Conservation (phyloP, 176 grass and related monocot genomes). For the Guadua angustifolia region DNA sequence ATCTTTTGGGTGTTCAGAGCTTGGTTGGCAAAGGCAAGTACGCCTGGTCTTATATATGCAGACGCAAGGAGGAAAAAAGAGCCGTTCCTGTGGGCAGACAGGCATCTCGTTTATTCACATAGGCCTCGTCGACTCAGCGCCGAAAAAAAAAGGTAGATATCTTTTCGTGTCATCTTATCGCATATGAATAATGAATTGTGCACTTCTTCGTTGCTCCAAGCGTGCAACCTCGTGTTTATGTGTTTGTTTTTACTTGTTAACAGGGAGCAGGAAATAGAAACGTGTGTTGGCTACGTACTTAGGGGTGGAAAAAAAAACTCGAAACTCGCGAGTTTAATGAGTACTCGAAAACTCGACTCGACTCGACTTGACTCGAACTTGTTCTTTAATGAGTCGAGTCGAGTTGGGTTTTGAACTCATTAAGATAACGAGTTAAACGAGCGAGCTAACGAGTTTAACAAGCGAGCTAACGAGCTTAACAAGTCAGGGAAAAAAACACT, state of each 20-base stretch:
- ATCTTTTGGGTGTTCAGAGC: constrained; percentile 14
- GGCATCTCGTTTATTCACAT: constrained; percentile 5
- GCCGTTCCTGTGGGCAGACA: constrained; percentile 8
- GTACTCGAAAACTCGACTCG: no score
- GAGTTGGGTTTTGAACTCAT: no score
- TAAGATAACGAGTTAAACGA: no score
- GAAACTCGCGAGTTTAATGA: no score
- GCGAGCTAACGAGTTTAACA: no score
- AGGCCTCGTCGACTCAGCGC: background rate
- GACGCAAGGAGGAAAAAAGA: background rate
- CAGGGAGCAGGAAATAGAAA: background rate
- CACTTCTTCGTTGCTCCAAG: background rate
- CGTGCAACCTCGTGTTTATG: background rate
- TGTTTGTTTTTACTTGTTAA: background rate
- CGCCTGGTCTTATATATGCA: constrained; percentile 41
- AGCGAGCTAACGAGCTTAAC: no score
- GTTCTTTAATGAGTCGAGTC: no score
- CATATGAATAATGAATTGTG: background rate
- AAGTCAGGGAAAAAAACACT: no score
- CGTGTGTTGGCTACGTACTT: no score
- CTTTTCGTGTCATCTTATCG: constrained; percentile 1
- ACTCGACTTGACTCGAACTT: no score
- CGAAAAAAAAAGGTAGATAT: background rate
- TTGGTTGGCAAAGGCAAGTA: constrained; percentile 33
- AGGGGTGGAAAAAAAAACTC: no score